phyloP scores from a whole-genome alignment of 176 grass and related monocot genomes.

The Themeda triandra region DNA sequence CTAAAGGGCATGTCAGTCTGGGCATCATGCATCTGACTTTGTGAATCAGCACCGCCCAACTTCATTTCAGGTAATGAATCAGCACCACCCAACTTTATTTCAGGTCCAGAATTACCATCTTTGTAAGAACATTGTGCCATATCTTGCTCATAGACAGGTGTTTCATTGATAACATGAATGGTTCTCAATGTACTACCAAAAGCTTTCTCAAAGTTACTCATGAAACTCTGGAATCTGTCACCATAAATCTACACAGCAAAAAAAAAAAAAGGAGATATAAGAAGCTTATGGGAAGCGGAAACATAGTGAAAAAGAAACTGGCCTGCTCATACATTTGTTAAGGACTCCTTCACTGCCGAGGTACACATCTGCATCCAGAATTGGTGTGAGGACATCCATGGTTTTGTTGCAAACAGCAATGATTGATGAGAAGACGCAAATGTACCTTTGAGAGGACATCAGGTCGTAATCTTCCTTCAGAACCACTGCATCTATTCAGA shows the following conservation, averaged over 20 bases:
- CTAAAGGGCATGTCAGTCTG: slow-evolving; percentile 5
- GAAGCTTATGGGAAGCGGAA: slow-evolving; percentile 5
- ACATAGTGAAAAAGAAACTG: slow-evolving; percentile 11
- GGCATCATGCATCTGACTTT: neutral
- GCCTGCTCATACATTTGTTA: slow-evolving; percentile 76
- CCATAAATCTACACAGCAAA: slow-evolving; percentile 73
- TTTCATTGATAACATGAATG: slow-evolving; percentile 57
- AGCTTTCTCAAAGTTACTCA: slow-evolving; percentile 81
- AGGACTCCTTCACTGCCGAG: slow-evolving; percentile 76
- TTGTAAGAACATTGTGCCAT: slow-evolving; percentile 21
- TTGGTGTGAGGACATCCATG: slow-evolving; percentile 12
- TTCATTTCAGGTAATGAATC: slow-evolving; percentile 36
- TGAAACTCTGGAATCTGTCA: slow-evolving; percentile 66
- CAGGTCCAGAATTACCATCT: slow-evolving; percentile 24
- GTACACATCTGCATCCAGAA: slow-evolving; percentile 77
- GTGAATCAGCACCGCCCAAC: slow-evolving; percentile 26
- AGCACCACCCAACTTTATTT: slow-evolving; percentile 29
- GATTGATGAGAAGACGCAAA: neutral
- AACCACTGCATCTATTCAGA: slow-evolving; percentile 37
- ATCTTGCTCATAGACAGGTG: slow-evolving; percentile 32
- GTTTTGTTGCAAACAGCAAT: slow-evolving; percentile 1
- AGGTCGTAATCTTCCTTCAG: slow-evolving; percentile 39
- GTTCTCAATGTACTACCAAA: slow-evolving; percentile 89
- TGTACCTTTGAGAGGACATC: slow-evolving; percentile 60
- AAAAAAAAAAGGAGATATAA: slow-evolving; percentile 19